Evolutionary conservation across 148 eudicot species (phyloP).

Genomic region (Chenopodium formosanum): DNA sequence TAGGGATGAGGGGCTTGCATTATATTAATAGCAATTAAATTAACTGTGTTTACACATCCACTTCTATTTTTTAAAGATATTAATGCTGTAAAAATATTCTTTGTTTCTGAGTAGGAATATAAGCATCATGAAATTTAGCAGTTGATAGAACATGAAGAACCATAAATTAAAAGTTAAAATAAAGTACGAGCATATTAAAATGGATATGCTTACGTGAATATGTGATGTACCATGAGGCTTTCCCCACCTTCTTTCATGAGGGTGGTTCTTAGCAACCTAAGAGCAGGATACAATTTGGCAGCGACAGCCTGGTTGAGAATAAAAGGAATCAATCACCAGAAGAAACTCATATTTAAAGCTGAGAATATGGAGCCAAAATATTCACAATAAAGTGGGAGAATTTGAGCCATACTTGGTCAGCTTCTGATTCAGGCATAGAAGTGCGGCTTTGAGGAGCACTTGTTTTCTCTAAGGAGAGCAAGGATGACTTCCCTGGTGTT

Average conservation of each 20-base stretch:
- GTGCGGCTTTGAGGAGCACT: constrained; percentile 38
- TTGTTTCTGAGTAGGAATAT: not conserved
- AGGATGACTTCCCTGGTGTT: constrained; percentile 58
- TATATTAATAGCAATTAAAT: not conserved
- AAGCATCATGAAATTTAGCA: constrained; percentile 1
- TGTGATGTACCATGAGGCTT: constrained; percentile 61
- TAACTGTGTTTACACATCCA: not conserved
- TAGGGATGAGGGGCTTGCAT: not conserved
- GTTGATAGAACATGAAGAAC: not conserved
- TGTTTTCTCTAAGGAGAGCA: constrained; percentile 43
- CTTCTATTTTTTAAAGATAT: not conserved
- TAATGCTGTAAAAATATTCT: not conserved
- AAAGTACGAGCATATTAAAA: constrained; percentile 1
- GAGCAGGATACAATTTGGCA: constrained; percentile 56
- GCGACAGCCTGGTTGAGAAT: constrained; percentile 54
- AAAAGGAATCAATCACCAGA: not conserved
- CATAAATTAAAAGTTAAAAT: not conserved
- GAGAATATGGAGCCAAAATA: not conserved
- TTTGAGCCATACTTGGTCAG: constrained; percentile 39
- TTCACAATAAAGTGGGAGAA: not conserved
- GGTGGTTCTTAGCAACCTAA: constrained; percentile 49
- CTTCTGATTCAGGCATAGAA: constrained; percentile 42
- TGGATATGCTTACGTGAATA: constrained; percentile 54
- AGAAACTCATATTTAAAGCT: not conserved
- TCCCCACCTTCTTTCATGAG: constrained; percentile 64